Base-by-base conservation (phyloP, 352 stramenopile species). In the Phytopythium montanum region DNA sequence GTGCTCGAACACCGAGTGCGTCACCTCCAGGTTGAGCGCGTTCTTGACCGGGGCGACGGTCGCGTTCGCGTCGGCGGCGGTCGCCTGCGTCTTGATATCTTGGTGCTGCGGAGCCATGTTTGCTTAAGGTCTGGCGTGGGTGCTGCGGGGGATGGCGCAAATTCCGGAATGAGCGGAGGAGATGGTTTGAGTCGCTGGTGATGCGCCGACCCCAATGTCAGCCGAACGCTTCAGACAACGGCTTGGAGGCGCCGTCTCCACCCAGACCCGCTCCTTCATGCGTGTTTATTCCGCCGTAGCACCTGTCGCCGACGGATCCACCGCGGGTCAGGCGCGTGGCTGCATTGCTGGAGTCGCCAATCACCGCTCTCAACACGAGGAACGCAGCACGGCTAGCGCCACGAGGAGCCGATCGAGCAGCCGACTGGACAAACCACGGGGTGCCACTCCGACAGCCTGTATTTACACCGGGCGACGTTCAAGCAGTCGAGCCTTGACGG, bases 41-140 rank as follows among this genome's bases (percentile, higher is more conserved):
- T 71, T 71, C 51, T 71, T 71, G 34, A 71, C 60, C 36, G 64
- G 42, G 25, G 62, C 59, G 8, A 33, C 25, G 1, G 53, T 39
- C 16, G 53, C 36, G 38, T 29, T 28, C 21, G 3, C 25, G 25
- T 49, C 53, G 39, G 64, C 21, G 28, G 58, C 52, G 5, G 56
- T 25, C 14, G 53, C 36, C 55, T n/a, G 25, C 8, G 9, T 59
- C 42, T 56, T 49, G 57, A 29, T 29, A 41, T 67, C 61, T 29
- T 64, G 38, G 64, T 70, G 59, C 61, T 70, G 62, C 12, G 64
- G 64, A 23, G 59, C 54, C 64, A 70, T 70, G 2, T n/a, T n/a
- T 33, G 42, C 26, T 38, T 33, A 16, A 8, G 18, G 26, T 39
- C 18, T 16, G 49, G 8, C 18, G n/a, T n/a, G 49, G 29, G 36